Percentiles rank a stretch among this genome's conserved stretches.
These are phyloP conservation scores for Cryphonectria parasitica DNA, from an alignment of 2,329 filamentous ascomycete species.

Conservation along the genomic window DNA sequence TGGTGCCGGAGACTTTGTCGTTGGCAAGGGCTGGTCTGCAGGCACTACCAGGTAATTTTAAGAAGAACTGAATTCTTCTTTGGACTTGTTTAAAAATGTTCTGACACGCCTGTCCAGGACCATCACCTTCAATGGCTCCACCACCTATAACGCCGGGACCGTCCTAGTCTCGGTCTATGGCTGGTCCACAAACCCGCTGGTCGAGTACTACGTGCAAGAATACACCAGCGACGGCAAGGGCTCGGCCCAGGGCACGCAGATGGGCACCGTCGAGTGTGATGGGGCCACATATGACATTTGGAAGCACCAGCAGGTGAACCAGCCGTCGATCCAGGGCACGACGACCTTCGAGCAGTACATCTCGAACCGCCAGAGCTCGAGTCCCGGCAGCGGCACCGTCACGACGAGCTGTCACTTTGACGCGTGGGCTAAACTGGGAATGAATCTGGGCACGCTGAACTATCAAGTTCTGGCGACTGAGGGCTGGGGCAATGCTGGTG, in stretches of 20 bases:
- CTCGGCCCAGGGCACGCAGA: slow-evolving; percentile 37
- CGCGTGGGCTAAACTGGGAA: slow-evolving; percentile 51
- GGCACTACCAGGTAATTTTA: slow-evolving; percentile 51
- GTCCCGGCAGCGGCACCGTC: slow-evolving; percentile 51
- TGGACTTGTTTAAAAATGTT: not conserved
- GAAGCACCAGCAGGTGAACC: slow-evolving; percentile 43
- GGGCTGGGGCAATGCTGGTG: slow-evolving; percentile 44
- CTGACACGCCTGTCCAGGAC: slow-evolving; percentile 30
- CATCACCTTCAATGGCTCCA: slow-evolving; percentile 38
- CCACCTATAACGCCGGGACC: slow-evolving; percentile 33
- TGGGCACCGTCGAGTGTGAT: slow-evolving; percentile 40
- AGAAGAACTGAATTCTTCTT: not conserved
- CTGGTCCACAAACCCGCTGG: slow-evolving; percentile 43
- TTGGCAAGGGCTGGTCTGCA: slow-evolving; percentile 62
- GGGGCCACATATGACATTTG: slow-evolving; percentile 43
- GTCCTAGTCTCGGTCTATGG: slow-evolving; percentile 44
- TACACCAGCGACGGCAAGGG: slow-evolving; percentile 38
- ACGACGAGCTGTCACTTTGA: slow-evolving; percentile 55
- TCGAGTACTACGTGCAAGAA: slow-evolving; percentile 46
- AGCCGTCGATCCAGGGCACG: slow-evolving; percentile 52
- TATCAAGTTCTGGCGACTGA: slow-evolving; percentile 58
- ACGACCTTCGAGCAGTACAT: slow-evolving; percentile 55
- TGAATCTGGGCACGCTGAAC: slow-evolving; percentile 52
- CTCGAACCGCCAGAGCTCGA: slow-evolving; percentile 50
- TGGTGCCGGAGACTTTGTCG: slow-evolving; percentile 56